Percentiles rank a stretch among this genome's conserved stretches.
Evolutionary conservation across 2,329 filamentous ascomycete genomes (phyloP).

Genomic region (Hypoxylon sp.): DNA sequence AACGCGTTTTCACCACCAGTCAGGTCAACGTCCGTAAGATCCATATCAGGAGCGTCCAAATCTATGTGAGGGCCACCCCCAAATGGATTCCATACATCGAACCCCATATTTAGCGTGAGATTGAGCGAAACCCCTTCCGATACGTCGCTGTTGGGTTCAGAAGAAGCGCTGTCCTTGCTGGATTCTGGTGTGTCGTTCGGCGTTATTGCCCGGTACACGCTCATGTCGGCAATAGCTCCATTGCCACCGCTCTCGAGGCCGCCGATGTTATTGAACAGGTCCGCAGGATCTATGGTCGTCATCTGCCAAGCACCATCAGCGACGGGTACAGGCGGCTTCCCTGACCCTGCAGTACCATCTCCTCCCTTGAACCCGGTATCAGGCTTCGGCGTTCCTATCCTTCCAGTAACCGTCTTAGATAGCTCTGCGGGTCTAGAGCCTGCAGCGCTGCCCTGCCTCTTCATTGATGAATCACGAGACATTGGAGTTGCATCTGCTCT

Average conservation of each 20-base stretch:
- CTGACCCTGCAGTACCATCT: slow-evolving; percentile 41
- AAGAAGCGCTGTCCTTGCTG: slow-evolving; percentile 71
- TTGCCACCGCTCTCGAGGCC: slow-evolving; percentile 60
- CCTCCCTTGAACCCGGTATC: slow-evolving; percentile 45
- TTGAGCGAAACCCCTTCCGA: slow-evolving; percentile 69
- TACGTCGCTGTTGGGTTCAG: slow-evolving; percentile 75
- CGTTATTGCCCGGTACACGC: slow-evolving; percentile 68
- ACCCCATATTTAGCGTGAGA: slow-evolving; percentile 58
- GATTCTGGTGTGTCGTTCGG: slow-evolving; percentile 77
- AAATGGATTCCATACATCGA: slow-evolving; percentile 66
- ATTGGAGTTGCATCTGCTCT: slow-evolving; percentile 64
- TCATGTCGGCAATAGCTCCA: slow-evolving; percentile 68
- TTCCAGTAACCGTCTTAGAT: slow-evolving; percentile 45
- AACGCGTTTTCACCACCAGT: slow-evolving; percentile 43
- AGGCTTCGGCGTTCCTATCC: slow-evolving; percentile 47
- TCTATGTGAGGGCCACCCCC: slow-evolving; percentile 63
- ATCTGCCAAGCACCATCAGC: slow-evolving; percentile 55
- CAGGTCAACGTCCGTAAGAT: slow-evolving; percentile 50
- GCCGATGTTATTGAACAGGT: slow-evolving; percentile 61
- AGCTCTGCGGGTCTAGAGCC: slow-evolving; percentile 59
- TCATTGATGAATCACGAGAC: slow-evolving; percentile 67
- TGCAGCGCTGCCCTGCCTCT: slow-evolving; percentile 63
- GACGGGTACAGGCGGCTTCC: slow-evolving; percentile 42
- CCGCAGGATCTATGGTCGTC: slow-evolving; percentile 67
- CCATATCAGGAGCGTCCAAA: slow-evolving; percentile 57